Evolutionary conservation across 495 filamentous ascomycete genomes (phyloP).

Genomic region (Hypoxylon fragiforme): DNA sequence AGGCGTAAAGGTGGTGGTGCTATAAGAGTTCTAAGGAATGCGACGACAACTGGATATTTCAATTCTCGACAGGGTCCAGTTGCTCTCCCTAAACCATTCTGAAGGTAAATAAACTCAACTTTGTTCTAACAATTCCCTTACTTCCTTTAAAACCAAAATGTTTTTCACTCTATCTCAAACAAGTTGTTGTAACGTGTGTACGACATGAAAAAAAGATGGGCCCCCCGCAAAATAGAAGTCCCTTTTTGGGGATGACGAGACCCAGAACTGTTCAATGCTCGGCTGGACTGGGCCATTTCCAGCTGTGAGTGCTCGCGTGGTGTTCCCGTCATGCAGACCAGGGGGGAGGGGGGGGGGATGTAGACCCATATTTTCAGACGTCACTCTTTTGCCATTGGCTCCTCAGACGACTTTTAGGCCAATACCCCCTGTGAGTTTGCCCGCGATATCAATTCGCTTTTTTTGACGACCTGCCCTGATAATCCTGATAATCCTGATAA

Average conservation of each 20-base stretch:
- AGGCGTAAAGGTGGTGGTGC: too few species aligned
- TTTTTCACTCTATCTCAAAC: too few species aligned
- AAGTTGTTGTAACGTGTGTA: too few species aligned
- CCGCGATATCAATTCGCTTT: conserved; percentile 34
- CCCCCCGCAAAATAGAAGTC: conserved; percentile 25
- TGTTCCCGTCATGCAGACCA: conserved; percentile 31
- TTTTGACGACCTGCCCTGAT: conserved; percentile 17
- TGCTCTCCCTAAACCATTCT: too few species aligned
- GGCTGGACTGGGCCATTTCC: conserved; percentile 15
- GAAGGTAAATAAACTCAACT: too few species aligned
- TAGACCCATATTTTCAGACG: conserved; percentile 26
- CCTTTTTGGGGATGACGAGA: conserved; percentile 18
- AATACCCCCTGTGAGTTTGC: conserved; percentile 27
- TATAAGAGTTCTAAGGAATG: too few species aligned
- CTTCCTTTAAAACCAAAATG: too few species aligned
- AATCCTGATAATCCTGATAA: conserved; percentile 5
- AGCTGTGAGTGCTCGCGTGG: conserved; percentile 24
- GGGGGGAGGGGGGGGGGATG: too few species aligned
- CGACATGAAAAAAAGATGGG: conserved; percentile 3
- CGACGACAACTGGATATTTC: too few species aligned
- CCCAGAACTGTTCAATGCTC: conserved; percentile 26
- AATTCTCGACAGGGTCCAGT: too few species aligned
- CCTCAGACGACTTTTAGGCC: conserved; percentile 24
- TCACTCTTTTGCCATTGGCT: conserved; percentile 31
- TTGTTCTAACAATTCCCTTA: too few species aligned